phyloP scores from a whole-genome alignment of 177 flowering plant species.

The Vitis hybrid region DNA sequence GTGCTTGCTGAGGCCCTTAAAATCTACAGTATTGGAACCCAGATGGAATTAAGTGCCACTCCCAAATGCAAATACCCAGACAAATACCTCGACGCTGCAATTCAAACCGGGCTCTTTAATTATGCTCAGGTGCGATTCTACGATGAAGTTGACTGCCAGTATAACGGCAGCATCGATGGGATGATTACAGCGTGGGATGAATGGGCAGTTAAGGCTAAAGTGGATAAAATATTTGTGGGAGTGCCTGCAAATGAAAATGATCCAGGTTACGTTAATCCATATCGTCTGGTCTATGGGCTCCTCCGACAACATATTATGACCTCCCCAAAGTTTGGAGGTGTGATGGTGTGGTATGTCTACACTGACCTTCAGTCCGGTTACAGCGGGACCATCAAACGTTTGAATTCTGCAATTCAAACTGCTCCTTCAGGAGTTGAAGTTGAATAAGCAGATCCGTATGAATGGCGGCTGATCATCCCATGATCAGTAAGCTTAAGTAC shows the following conservation, averaged over 20 bases:
- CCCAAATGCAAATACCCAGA: slow-evolving; percentile 13
- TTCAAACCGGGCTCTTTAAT: slow-evolving; percentile 16
- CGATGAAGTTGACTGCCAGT: slow-evolving; percentile 11
- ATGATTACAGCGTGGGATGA: slow-evolving; percentile 6
- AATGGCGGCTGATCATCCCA: no score
- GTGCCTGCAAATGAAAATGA: neutral
- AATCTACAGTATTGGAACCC: neutral
- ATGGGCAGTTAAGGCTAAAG: neutral
- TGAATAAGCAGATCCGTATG: no score
- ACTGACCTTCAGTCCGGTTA: neutral
- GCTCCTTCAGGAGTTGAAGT: no score
- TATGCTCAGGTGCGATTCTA: slow-evolving; percentile 24
- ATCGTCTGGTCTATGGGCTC: neutral
- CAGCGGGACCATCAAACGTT: slow-evolving; percentile 5
- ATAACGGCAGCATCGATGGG: no score
- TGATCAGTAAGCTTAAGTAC: no score
- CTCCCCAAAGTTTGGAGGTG: slow-evolving; percentile 16
- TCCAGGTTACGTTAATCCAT: slow-evolving; percentile 1
- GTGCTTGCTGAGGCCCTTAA: neutral
- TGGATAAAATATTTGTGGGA: slow-evolving; percentile 2
- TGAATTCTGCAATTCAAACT: neutral
- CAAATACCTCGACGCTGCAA: neutral
- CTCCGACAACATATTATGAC: neutral
- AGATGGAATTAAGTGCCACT: slow-evolving; percentile 9
- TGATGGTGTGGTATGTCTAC: slow-evolving; percentile 11